phyloP scores from a whole-genome alignment of 192 early-diverging fungal species.

The Backusella circina region DNA sequence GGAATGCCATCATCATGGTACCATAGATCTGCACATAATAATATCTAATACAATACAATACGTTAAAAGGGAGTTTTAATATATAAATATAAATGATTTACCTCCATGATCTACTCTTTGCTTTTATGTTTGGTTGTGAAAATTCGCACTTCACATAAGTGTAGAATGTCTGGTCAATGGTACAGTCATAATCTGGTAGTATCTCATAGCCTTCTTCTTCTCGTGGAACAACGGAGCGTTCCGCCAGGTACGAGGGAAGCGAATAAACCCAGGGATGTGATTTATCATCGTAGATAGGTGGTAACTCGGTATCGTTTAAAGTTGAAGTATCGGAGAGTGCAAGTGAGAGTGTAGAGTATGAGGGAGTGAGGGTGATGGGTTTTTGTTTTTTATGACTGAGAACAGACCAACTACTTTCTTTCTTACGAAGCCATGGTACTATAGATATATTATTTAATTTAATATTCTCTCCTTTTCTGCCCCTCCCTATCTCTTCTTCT shows the following conservation, averaged over 20 bases:
- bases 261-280: slow-evolving; percentile 13
- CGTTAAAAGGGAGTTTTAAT: neutral
- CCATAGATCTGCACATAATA: neutral
- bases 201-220: slow-evolving; percentile 45
- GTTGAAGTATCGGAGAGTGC: neutral
- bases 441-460: neutral
- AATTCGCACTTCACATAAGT: slow-evolving; percentile 43
- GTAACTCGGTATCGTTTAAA: neutral
- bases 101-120: slow-evolving; percentile 48
- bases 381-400: neutral
- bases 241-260: neutral
- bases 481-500: neutral
- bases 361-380: neutral
- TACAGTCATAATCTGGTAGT: slow-evolving; percentile 44
- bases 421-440: slow-evolving; percentile 9
- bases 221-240: slow-evolving; percentile 5
- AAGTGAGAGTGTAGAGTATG: neutral
- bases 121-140: slow-evolving; percentile 23
- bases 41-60: slow-evolving; percentile 17
- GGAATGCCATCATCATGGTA: neutral
- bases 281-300: slow-evolving; percentile 13
- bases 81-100: slow-evolving; percentile 1
- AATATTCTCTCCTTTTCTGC: neutral
- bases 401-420: slow-evolving; percentile 16
- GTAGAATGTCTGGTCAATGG: slow-evolving; percentile 41